phyloP scores from a whole-genome alignment of 371 early-diverging fungal species.

The Rhizopus arrhizus region DNA sequence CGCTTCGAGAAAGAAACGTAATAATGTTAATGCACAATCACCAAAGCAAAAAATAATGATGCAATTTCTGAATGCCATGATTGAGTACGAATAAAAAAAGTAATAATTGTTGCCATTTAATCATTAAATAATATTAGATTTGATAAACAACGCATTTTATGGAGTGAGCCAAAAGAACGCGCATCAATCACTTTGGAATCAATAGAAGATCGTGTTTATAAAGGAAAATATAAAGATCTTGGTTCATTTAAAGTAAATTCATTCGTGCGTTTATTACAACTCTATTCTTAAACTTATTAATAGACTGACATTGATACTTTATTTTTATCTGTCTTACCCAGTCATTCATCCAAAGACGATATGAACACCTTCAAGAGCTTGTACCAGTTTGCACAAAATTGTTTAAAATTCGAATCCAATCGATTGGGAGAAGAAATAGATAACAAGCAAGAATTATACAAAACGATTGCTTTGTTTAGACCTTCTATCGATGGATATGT shows the following conservation, averaged over 20 bases:
- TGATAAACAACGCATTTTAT: conserved; percentile 20
- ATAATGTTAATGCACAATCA: conserved; percentile 1
- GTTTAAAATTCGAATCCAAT: conserved; percentile 21
- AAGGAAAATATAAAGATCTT: conserved; percentile 25
- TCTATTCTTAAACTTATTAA: background rate
- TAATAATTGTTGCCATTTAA: background rate
- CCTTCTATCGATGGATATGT: conserved; percentile 49
- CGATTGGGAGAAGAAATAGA: conserved; percentile 27
- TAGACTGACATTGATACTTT: conserved; percentile 20
- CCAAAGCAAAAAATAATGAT: conserved; percentile 14
- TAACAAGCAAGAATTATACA: conserved; percentile 12
- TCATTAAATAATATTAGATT: conserved; percentile 5
- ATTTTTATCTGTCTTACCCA: conserved; percentile 6
- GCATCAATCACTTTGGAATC: conserved; percentile 8
- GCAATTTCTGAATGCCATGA: conserved; percentile 14
- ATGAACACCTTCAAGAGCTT: conserved; percentile 19
- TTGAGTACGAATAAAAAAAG: conserved; percentile 15
- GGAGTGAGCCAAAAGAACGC: conserved; percentile 3
- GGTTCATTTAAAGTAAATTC: conserved; percentile 21
- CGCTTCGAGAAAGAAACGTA: conserved; percentile 15
- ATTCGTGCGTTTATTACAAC: background rate
- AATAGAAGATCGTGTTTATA: conserved; percentile 25
- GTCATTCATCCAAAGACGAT: conserved; percentile 9
- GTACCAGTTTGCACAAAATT: conserved; percentile 10
- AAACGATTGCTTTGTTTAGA: conserved; percentile 38